phyloP scores from a whole-genome alignment of 2,329 filamentous ascomycete genomes.

The Diaporthe sp. region DNA sequence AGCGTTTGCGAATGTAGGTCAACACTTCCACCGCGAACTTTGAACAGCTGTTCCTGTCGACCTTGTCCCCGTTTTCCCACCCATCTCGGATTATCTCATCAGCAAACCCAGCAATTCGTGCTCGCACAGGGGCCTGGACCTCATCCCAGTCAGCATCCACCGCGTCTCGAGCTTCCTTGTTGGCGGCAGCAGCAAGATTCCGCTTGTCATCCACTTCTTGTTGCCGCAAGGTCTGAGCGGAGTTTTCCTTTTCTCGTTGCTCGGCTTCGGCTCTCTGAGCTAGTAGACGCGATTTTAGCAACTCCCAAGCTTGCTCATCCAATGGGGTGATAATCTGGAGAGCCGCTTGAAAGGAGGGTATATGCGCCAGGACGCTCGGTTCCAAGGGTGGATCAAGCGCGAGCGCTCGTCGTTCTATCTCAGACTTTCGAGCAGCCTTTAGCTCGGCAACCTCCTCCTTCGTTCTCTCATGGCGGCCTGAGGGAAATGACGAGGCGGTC shows the following conservation, averaged over 20 bases:
- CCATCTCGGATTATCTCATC: slow-evolving; percentile 76
- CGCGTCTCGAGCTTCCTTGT: slow-evolving; percentile 68
- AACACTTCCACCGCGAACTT: slow-evolving; percentile 81
- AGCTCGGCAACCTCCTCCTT: slow-evolving; percentile 74
- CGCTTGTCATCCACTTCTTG: slow-evolving; percentile 40
- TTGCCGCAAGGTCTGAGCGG: slow-evolving; percentile 45
- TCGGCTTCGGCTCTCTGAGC: slow-evolving; percentile 77
- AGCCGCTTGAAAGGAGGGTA: slow-evolving; percentile 81
- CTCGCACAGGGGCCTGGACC: slow-evolving; percentile 75
- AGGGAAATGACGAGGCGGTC: slow-evolving; percentile 31
- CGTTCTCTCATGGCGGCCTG: slow-evolving; percentile 62
- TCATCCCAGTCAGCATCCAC: slow-evolving; percentile 80
- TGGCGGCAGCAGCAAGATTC: slow-evolving; percentile 45
- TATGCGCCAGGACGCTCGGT: slow-evolving; percentile 73
- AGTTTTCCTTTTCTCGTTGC: slow-evolving; percentile 61
- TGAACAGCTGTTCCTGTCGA: slow-evolving; percentile 74
- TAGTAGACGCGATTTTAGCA: slow-evolving; percentile 76
- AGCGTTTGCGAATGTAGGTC: slow-evolving; percentile 75
- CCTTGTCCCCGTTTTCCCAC: slow-evolving; percentile 74
- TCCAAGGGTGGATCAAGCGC: slow-evolving; percentile 76
- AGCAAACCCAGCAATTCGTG: slow-evolving; percentile 74
- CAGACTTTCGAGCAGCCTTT: slow-evolving; percentile 73
- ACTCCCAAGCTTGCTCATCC: slow-evolving; percentile 77
- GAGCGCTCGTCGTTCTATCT: slow-evolving; percentile 80
- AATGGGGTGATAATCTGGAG: slow-evolving; percentile 77